Evolutionary conservation across 257 asterid species (phyloP).

Genomic region (Solanum bukasovii): DNA sequence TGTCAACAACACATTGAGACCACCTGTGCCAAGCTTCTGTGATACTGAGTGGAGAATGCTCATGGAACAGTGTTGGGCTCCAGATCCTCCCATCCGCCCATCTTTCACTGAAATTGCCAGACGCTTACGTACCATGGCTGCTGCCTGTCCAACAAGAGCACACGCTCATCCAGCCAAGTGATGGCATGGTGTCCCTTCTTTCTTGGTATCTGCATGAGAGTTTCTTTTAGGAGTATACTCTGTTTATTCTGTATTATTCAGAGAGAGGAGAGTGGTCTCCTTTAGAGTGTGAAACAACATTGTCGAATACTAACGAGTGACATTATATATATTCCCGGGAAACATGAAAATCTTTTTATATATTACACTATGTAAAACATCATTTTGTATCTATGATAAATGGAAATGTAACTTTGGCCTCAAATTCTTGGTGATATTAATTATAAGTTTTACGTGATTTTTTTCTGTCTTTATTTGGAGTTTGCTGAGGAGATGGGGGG

Average conservation of each 20-base stretch:
- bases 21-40: conserved; percentile 4
- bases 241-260: not conserved
- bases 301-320: not conserved
- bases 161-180: not conserved
- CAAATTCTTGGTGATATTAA: not conserved
- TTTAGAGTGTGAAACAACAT: not conserved
- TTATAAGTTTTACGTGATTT: not conserved
- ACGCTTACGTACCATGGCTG: conserved; percentile 6
- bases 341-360: not conserved
- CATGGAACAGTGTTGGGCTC: conserved; percentile 11
- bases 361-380: not conserved
- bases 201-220: not conserved
- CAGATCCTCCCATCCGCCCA: conserved; percentile 11
- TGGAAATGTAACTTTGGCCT: not conserved
- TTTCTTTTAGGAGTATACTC: not conserved
- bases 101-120: conserved; percentile 7
- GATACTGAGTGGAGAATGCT: conserved; percentile 4
- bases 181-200: not conserved
- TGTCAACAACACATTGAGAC: conserved; percentile 6
- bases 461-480: not conserved
- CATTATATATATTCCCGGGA: not conserved
- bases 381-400: not conserved
- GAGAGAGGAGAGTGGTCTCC: not conserved
- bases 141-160: not conserved
- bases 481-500: not conserved